Percentiles rank a stretch among this genome's conserved stretches.
These are phyloP conservation scores for Themeda triandra DNA, from an alignment of 176 grass and related monocot genomes.

Conservation along the genomic window DNA sequence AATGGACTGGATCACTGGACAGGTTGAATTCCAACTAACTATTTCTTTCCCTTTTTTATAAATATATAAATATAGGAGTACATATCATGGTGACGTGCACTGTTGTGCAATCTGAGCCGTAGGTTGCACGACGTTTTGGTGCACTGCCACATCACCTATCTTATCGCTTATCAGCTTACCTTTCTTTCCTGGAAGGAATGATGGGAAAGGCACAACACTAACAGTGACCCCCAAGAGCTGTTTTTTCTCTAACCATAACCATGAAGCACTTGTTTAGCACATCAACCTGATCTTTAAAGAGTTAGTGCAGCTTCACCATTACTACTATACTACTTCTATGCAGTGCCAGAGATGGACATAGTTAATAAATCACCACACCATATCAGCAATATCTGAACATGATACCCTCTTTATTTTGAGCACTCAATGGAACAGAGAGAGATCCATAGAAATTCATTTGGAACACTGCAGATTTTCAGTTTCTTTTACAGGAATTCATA, in stretches of 20 bases:
- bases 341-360: neutral
- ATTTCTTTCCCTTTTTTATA: neutral
- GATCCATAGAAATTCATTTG: neutral
- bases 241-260: neutral
- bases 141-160: conserved; percentile 34
- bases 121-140: conserved; percentile 23
- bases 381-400: neutral
- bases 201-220: conserved; percentile 4
- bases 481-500: neutral
- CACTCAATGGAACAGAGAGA: neutral
- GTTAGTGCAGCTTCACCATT: neutral
- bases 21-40: neutral
- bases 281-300: neutral
- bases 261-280: conserved; percentile 11
- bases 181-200: conserved; percentile 22
- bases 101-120: conserved; percentile 26
- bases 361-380: neutral
- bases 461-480: neutral
- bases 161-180: conserved; percentile 19
- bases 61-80: neutral
- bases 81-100: conserved; percentile 22
- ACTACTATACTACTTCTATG: neutral
- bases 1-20: neutral
- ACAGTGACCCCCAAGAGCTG: conserved; percentile 7
- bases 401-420: neutral